Evolutionary conservation across 78 protist genomes (phyloP).

Genomic region (Monosiga brevicollis): DNA sequence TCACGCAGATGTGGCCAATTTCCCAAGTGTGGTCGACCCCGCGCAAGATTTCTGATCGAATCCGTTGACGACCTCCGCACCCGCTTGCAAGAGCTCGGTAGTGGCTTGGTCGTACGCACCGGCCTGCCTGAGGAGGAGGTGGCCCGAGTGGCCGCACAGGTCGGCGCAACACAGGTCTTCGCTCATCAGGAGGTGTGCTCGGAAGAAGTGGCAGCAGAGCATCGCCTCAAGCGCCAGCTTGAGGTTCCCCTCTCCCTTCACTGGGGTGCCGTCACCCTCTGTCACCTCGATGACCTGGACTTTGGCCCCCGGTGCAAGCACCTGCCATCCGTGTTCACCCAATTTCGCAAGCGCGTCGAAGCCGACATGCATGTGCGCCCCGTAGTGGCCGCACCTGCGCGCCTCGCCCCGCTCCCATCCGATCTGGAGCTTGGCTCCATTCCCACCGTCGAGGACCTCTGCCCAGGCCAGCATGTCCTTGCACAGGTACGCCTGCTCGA

Average conservation of each 20-base stretch:
- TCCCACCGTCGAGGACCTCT: neutral
- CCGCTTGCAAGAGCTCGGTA: conserved; percentile 1
- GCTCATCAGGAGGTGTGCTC: neutral
- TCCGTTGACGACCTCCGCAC: conserved; percentile 13
- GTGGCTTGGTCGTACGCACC: conserved; percentile 22
- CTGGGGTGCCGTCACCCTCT: conserved; percentile 17
- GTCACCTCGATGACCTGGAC: conserved; percentile 26
- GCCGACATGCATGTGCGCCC: neutral
- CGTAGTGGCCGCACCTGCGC: neutral
- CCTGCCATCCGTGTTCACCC: conserved; percentile 10
- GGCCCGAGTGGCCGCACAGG: neutral
- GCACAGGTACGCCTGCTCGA: neutral
- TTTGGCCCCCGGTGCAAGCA: neutral
- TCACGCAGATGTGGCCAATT: neutral
- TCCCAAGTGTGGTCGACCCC: neutral
- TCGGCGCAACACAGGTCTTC: neutral
- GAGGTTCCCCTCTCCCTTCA: neutral
- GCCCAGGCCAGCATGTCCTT: neutral
- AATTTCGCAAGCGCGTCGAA: neutral
- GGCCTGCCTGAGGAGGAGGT: conserved; percentile 35
- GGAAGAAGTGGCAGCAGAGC: neutral
- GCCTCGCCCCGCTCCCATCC: neutral
- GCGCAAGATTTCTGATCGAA: conserved; percentile 11
- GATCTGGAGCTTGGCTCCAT: neutral
- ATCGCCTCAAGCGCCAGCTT: neutral